These are phyloP conservation scores for Pestalotiopsis fici DNA, from an alignment of 2,329 filamentous ascomycete species.

Conservation along the genomic window DNA sequence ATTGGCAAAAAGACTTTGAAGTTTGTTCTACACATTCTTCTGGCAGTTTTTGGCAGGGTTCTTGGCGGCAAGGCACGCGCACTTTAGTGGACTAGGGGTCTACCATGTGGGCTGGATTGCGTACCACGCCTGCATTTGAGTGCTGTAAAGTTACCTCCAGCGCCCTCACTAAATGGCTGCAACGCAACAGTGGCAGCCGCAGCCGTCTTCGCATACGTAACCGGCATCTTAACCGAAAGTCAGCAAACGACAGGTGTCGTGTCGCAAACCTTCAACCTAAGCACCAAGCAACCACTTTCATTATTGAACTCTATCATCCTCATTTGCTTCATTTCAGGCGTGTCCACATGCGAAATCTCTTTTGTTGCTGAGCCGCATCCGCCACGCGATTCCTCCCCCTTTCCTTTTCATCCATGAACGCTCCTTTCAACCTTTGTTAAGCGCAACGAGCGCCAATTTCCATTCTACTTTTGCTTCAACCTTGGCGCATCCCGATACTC, in stretches of 20 bases:
- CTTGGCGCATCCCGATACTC: not conserved
- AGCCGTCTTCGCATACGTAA: not conserved
- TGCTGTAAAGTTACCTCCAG: not conserved
- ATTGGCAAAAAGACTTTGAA: not conserved
- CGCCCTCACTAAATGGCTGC: not conserved
- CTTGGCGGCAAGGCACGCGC: not conserved
- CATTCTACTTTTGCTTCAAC: not conserved
- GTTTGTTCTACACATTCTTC: not conserved
- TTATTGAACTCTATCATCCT: not conserved
- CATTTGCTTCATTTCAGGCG: not conserved
- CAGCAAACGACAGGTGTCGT: slow-evolving; percentile 7
- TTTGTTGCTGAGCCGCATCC: not conserved
- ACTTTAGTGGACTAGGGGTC: not conserved
- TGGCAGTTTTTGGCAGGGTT: not conserved
- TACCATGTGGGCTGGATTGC: not conserved
- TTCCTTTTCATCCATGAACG: not conserved
- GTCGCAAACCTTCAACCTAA: not conserved
- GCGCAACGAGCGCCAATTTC: slow-evolving; percentile 7
- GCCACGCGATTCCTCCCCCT: not conserved
- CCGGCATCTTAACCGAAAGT: not conserved
- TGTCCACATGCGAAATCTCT: not conserved
- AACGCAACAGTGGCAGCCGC: not conserved
- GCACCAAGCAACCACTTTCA: not conserved
- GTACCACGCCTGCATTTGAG: not conserved
- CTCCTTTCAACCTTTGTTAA: not conserved